A percentile compares a stretch with the other conserved stretches of the same genome.
Evolutionary conservation across 805 yeast genomes (phyloP).

Genomic region (Barnettozyma vustinii): DNA sequence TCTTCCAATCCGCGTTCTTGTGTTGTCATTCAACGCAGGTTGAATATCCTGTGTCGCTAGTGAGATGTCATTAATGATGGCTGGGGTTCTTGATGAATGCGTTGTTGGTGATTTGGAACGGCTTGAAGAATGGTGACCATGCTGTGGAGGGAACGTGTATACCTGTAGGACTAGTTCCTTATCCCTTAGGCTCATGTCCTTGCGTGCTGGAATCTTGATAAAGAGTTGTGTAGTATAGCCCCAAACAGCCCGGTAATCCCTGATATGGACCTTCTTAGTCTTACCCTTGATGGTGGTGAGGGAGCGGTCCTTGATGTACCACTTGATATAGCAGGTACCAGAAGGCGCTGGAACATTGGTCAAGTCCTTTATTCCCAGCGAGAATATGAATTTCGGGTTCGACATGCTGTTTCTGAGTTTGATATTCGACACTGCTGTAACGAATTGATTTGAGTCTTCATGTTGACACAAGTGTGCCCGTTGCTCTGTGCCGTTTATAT

Average conservation of each 20-base stretch:
- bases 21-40: background rate
- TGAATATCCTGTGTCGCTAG: background rate
- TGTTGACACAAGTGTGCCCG: too few species aligned
- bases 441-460: too few species aligned
- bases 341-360: constrained; percentile 79
- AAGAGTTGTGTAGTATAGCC: constrained; percentile 31
- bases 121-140: background rate
- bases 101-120: background rate
- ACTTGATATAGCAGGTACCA: constrained; percentile 61
- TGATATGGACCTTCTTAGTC: constrained; percentile 40
- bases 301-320: constrained; percentile 51
- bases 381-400: constrained; percentile 57
- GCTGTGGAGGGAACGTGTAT: constrained; percentile 29
- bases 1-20: constrained; percentile 43
- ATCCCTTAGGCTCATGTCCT: constrained; percentile 29
- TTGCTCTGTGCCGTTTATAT: too few species aligned
- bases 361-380: constrained; percentile 57
- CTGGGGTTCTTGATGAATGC: background rate
- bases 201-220: constrained; percentile 37
- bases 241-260: constrained; percentile 50
- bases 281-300: constrained; percentile 32
- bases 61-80: background rate
- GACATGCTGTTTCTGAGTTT: background rate
- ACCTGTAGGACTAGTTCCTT: constrained; percentile 39
- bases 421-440: background rate